Evolutionary conservation across 2,329 filamentous ascomycete species (phyloP).

Genomic region (Trichoderma harzianum): DNA sequence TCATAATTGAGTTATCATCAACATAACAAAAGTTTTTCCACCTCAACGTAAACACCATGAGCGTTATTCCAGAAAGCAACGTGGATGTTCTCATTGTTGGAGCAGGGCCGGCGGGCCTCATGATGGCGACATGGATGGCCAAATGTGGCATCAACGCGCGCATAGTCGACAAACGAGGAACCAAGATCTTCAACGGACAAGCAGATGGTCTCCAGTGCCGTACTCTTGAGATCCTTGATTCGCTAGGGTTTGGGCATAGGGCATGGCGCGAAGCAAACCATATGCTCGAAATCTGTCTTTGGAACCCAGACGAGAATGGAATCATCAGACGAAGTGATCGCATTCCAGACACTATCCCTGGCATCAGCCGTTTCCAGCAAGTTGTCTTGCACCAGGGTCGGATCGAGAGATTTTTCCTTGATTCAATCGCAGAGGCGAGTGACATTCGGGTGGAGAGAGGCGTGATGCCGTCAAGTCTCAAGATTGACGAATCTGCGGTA

Average conservation of each 20-base stretch:
- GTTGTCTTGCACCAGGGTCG: constrained; percentile 19
- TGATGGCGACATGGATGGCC: background rate
- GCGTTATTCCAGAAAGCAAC: background rate
- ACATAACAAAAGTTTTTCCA: no score
- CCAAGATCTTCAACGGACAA: background rate
- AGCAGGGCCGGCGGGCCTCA: background rate
- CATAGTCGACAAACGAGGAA: background rate
- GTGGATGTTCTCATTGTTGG: constrained; percentile 6
- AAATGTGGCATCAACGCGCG: background rate
- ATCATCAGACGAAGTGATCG: background rate
- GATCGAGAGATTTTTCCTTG: constrained; percentile 18
- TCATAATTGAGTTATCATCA: background rate
- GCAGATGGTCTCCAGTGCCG: background rate
- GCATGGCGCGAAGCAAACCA: background rate
- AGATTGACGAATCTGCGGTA: background rate
- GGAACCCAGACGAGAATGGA: background rate
- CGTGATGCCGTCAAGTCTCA: background rate
- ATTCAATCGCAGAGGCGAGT: background rate
- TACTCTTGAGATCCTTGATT: background rate
- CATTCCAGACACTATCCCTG: background rate
- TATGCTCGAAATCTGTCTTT: background rate
- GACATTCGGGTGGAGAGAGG: background rate
- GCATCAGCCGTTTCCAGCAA: background rate
- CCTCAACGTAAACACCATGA: background rate
- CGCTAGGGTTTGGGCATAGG: background rate